Evolutionary conservation across 768 basidiomycete genomes (phyloP).

Genomic region (Tulasnella calospora): DNA sequence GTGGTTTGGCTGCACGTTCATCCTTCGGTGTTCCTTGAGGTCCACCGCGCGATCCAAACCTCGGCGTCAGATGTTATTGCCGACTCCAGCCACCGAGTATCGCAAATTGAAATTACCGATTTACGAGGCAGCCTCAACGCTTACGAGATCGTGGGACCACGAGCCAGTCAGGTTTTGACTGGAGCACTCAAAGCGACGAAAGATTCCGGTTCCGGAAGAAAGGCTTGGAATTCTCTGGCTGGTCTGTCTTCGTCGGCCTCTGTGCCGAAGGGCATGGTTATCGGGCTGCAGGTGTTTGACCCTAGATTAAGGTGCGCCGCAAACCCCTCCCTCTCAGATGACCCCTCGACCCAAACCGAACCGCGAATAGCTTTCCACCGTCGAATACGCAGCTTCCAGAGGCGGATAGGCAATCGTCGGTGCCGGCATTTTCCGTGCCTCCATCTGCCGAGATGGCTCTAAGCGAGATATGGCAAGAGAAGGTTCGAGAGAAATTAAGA

Average conservation of each 20-base stretch:
- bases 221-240: constrained; percentile 67
- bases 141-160: constrained; percentile 89
- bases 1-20: constrained; percentile 75
- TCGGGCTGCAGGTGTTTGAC: constrained; percentile 77
- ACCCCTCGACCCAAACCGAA: not conserved
- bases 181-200: constrained; percentile 39
- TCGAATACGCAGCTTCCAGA: constrained; percentile 50
- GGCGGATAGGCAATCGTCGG: constrained; percentile 31
- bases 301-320: constrained; percentile 71
- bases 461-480: constrained; percentile 70
- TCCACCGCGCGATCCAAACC: constrained; percentile 48
- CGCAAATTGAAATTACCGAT: constrained; percentile 60
- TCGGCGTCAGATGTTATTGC: constrained; percentile 44
- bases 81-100: constrained; percentile 23
- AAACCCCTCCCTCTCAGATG: not conserved
- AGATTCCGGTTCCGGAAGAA: constrained; percentile 10
- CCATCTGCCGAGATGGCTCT: constrained; percentile 58
- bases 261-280: constrained; percentile 66
- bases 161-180: constrained; percentile 59
- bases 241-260: constrained; percentile 61
- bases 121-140: constrained; percentile 64
- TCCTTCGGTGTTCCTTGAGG: constrained; percentile 61
- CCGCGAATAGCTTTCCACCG: constrained; percentile 66
- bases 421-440: constrained; percentile 39
- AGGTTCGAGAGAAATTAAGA: constrained; percentile 46